Evolutionary conservation across 225 moss, liverwort and hornwort species (phyloP), one percentile per base, ranked within the genome.

Genomic region (Rhytidiadelphus loreus): DNA sequence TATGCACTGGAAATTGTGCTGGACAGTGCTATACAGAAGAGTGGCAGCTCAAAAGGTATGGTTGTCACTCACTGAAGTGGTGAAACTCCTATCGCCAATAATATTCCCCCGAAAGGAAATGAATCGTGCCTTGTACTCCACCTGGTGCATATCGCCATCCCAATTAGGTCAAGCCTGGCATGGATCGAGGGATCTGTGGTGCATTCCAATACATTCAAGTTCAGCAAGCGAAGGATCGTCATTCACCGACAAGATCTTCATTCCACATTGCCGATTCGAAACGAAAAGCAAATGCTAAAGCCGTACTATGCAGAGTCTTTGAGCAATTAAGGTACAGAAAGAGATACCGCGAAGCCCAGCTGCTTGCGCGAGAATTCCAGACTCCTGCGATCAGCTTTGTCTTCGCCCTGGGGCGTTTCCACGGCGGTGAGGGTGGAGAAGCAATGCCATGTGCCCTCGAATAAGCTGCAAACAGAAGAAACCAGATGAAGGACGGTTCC

Each of bases 381-480:
- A 91, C 94, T 96, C 91, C 86, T 92, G 43, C 91, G 88, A 91
- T 99, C 98, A 89, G 95, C 93, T 92, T 96, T 99, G 46, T 92
- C 95, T 76, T 97, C 98, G 81, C 98, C 98, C 95, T 96, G 97
- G 43, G 98, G 98, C 48, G 98, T 97, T 80, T 96, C 96, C 59
- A 97, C 95, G 37, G 96, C 95, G 77, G 95, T 92, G 73, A 99
- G 93, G 71, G 97, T 96, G 80, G 98, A 99, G 91, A 90, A 95
- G 89, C 98, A 99, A 84, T 93, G 95, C 98, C 98, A 99, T 68
- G 93, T 95, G 77, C 98, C 98, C 87, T 95, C 89, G 86, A 99
- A 99, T 88, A 97, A 97, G 77, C 98, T 99, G 90, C 71, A 63
- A 88, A 85, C 29, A 69, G 33, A 70, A 62, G 29, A 53, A 56